phyloP scores from a whole-genome alignment of 192 early-diverging fungal genomes.

The Podila minutissima region DNA sequence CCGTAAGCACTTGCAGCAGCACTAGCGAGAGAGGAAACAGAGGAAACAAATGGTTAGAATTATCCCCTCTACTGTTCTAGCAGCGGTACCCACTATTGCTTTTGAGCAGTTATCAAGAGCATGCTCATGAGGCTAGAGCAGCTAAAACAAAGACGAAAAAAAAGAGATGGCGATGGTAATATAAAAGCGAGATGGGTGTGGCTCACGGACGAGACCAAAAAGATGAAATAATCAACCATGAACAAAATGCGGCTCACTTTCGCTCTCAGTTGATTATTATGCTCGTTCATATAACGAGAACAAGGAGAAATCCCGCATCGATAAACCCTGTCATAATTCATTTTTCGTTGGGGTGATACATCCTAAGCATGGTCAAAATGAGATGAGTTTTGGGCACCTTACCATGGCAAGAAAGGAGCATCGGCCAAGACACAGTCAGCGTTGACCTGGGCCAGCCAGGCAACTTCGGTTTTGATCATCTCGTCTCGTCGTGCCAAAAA shows the following conservation, averaged over 20 bases:
- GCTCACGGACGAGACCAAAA: background rate
- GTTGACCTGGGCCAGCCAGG: constrained; percentile 59
- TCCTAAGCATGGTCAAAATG: background rate
- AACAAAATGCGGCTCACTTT: no score
- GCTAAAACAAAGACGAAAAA: background rate
- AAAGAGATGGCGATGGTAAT: background rate
- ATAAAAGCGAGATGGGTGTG: background rate
- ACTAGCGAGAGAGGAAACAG: constrained; percentile 13
- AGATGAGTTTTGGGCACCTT: constrained; percentile 6
- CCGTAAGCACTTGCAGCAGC: constrained; percentile 59
- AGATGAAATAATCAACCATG: background rate
- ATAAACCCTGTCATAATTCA: no score
- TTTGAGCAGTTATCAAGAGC: no score
- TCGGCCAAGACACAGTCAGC: constrained; percentile 68
- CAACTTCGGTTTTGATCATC: constrained; percentile 53
- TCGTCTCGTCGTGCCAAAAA: constrained; percentile 54
- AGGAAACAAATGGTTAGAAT: background rate
- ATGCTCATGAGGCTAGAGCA: no score
- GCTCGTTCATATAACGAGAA: no score
- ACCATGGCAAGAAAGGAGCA: constrained; percentile 68
- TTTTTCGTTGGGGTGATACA: background rate
- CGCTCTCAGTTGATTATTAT: no score
- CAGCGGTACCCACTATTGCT: no score
- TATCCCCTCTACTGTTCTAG: no score
- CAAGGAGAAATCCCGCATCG: no score